Base-by-base conservation (phyloP, 1,139 yeast genomes). In the Yamadazyma blattariae region DNA sequence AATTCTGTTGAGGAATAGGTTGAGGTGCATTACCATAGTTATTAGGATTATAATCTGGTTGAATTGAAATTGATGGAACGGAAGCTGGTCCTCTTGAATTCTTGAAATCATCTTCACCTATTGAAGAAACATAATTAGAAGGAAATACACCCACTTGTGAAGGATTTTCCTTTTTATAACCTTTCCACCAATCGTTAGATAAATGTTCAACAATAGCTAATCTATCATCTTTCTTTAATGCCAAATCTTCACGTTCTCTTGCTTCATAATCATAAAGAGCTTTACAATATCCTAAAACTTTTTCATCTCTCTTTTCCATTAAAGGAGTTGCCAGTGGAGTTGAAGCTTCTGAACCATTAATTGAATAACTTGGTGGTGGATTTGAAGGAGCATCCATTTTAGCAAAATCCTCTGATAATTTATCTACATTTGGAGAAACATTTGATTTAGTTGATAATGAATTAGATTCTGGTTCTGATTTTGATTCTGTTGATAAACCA, bases 171-270 rank as follows among this genome's bases (percentile, higher is more conserved):
- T 67, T 62, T 40, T 54, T 59, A 50, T 62, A 67, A 29, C 98
- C 97, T 56, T 78, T 82, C 88, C 94, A 89, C 97, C 98, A 90
- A 56, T 89, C 94, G 27, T 74, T 73, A 15, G 94, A 86, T 40
- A 84, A 71, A 54, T 79, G 87, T 54, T 89, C 96, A 5, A 77
- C 43, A 7, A 92, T 75, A 26, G 75, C 75, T 36, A 92, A 59
- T 51, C 74, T 77, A 44, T 83, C 92, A 33, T 94, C 97, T 33
- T 67, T 72, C 32, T 49, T 54, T 31, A 92, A 67, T 6, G 58
- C 60, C 51, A 92, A 64, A 57, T 92, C 98, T 27, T 81, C 92
- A 0, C 76, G 66, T 54, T 86, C 88, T 47, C 79, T 84, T 0
- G 71, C 56, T 7, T 59, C 59, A 57, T 80, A 89, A 48, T 79